Percentiles rank a stretch among this genome's conserved stretches.
Evolutionary conservation across 192 early-diverging fungal genomes (phyloP).

Genomic region (Coemansia sp.): DNA sequence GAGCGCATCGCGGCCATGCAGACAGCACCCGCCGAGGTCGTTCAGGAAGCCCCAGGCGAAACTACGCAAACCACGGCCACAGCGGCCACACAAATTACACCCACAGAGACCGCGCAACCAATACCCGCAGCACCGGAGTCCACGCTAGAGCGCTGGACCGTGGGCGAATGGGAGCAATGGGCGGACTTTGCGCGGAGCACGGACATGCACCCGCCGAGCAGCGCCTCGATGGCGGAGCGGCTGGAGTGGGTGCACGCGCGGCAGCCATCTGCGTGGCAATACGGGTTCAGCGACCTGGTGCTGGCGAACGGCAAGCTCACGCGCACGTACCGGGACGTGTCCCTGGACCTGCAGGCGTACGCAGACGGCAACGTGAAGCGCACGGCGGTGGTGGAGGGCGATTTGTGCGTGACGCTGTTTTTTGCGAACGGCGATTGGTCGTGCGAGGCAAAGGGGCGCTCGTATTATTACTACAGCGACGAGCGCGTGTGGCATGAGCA

Average conservation of each 20-base stretch:
- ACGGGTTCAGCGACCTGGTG: slow-evolving; percentile 26
- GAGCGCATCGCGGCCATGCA: slow-evolving; percentile 3
- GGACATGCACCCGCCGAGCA: too few relatives aligned
- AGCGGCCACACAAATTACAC: too few relatives aligned
- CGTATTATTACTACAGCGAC: slow-evolving; percentile 33
- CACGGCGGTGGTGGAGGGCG: background rate
- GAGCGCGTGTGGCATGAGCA: slow-evolving; percentile 48
- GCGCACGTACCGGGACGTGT: slow-evolving; percentile 23
- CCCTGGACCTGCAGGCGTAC: slow-evolving; percentile 33
- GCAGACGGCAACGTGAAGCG: slow-evolving; percentile 48
- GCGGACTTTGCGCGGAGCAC: background rate
- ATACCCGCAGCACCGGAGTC: background rate
- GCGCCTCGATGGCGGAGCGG: slow-evolving; percentile 18
- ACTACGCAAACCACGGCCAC: background rate
- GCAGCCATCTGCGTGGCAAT: slow-evolving; percentile 23
- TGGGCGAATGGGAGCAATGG: slow-evolving; percentile 39
- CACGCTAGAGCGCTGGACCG: slow-evolving; percentile 10
- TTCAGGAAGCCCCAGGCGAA: background rate
- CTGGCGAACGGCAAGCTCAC: slow-evolving; percentile 29
- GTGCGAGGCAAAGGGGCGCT: slow-evolving; percentile 6
- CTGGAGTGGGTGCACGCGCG: slow-evolving; percentile 35
- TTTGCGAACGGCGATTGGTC: slow-evolving; percentile 50
- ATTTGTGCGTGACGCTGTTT: slow-evolving; percentile 19
- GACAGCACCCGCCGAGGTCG: background rate
- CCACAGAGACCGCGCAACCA: too few relatives aligned